Evolutionary conservation across 176 grass and related monocot species (phyloP).

Genomic region (Leersia perrieri): DNA sequence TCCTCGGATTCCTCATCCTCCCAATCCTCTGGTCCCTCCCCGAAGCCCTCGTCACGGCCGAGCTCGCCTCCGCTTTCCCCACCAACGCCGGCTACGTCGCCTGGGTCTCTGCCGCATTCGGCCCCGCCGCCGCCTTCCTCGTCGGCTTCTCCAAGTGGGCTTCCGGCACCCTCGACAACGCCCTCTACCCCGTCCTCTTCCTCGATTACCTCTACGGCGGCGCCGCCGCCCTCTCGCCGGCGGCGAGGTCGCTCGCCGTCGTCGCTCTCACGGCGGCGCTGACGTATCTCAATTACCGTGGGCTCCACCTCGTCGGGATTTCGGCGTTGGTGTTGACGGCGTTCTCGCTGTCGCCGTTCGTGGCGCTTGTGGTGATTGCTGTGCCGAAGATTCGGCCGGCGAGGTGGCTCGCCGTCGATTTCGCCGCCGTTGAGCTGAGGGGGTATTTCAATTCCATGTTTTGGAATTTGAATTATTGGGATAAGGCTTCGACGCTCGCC

Average conservation of each 20-base stretch:
- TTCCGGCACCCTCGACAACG: conserved; percentile 90
- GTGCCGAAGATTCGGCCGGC: conserved; percentile 61
- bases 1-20: conserved; percentile 78
- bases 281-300: conserved; percentile 90
- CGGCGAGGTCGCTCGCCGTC: conserved; percentile 28
- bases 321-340: conserved; percentile 79
- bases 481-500: conserved; percentile 90
- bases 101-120: conserved; percentile 90
- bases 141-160: conserved; percentile 90
- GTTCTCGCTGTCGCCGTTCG: conserved; percentile 88
- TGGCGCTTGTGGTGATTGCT: conserved; percentile 72
- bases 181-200: conserved; percentile 93
- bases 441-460: conserved; percentile 96
- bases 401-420: conserved; percentile 74
- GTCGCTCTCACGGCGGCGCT: conserved; percentile 64
- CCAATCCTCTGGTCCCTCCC: conserved; percentile 74
- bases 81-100: conserved; percentile 85
- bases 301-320: conserved; percentile 75
- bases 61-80: conserved; percentile 80
- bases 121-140: conserved; percentile 71
- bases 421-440: conserved; percentile 36
- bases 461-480: conserved; percentile 99
- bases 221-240: background rate
- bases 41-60: conserved; percentile 84
- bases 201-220: conserved; percentile 73